Conservation (phyloP, 257 asterid species). For the Solanum bukasovii region DNA sequence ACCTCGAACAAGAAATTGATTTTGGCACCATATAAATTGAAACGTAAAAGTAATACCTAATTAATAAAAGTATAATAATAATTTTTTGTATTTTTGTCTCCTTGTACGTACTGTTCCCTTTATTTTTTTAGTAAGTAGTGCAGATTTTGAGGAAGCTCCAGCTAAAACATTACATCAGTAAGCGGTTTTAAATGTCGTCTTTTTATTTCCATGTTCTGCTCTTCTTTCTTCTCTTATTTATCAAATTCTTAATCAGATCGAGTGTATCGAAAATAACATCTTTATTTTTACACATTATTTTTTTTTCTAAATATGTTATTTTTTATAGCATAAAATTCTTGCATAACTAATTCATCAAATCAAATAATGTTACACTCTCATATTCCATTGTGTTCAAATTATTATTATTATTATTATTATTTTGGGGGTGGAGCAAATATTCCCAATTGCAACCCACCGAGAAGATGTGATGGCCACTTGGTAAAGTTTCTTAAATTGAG, state of each 20-base stretch:
- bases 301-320: too few species aligned
- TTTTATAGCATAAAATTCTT: too few species aligned
- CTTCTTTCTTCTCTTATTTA: not conserved
- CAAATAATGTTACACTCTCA: not conserved
- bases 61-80: not conserved
- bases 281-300: too few species aligned
- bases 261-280: not conserved
- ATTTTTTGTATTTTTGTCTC: not conserved
- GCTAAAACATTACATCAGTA: not conserved
- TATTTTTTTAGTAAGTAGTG: not conserved
- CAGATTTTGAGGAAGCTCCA: not conserved
- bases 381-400: not conserved
- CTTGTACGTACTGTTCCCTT: not conserved
- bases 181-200: not conserved
- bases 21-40: not conserved
- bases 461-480: not conserved
- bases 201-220: not conserved
- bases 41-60: not conserved
- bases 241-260: rapidly evolving
- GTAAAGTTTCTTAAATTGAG: not conserved
- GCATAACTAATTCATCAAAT: not conserved
- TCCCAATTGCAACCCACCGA: not conserved
- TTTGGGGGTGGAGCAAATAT: not conserved
- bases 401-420: not conserved
- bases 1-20: too few species aligned